Percentiles rank a stretch among this genome's conserved stretches.
Conservation (phyloP, 768 basidiomycete species). For the Kwoniella sp. region DNA sequence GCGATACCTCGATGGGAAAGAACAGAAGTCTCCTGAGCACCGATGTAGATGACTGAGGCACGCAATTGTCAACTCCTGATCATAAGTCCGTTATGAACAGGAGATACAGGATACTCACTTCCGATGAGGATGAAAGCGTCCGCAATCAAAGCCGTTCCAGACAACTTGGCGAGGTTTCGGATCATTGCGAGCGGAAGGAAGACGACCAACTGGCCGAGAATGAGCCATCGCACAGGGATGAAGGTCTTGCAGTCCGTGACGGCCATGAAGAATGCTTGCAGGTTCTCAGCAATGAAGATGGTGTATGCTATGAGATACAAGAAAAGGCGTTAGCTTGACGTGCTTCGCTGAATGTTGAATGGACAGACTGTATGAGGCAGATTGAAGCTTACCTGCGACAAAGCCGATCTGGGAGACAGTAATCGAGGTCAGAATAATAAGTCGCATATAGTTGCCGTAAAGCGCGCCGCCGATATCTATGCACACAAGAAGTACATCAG, state of each 20-base stretch:
- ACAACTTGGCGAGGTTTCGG: slow-evolving; percentile 91
- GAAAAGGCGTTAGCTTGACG: not conserved
- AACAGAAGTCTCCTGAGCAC: slow-evolving; percentile 74
- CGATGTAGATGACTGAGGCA: slow-evolving; percentile 56
- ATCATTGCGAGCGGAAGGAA: slow-evolving; percentile 89
- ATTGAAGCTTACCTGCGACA: slow-evolving; percentile 38
- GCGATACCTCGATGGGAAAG: slow-evolving; percentile 72
- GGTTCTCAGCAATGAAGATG: slow-evolving; percentile 92
- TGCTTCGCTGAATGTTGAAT: not conserved
- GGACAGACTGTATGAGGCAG: not conserved
- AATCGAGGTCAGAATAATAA: slow-evolving; percentile 82
- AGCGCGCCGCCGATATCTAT: slow-evolving; percentile 88
- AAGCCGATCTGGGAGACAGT: slow-evolving; percentile 68
- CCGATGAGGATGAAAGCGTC: slow-evolving; percentile 94
- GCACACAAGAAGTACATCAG: not conserved
- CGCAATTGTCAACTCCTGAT: too few species aligned
- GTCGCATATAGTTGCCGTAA: slow-evolving; percentile 92
- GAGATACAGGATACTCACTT: slow-evolving; percentile 39
- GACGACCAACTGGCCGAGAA: slow-evolving; percentile 77
- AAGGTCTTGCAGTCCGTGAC: slow-evolving; percentile 72
- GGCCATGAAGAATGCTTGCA: slow-evolving; percentile 79
- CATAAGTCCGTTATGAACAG: slow-evolving; percentile 10
- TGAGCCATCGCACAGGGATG: slow-evolving; percentile 73
- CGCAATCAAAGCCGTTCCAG: slow-evolving; percentile 85
- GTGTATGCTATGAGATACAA: slow-evolving; percentile 70